Conservation (phyloP, 495 filamentous ascomycete species). For the Tuber magnatum region DNA sequence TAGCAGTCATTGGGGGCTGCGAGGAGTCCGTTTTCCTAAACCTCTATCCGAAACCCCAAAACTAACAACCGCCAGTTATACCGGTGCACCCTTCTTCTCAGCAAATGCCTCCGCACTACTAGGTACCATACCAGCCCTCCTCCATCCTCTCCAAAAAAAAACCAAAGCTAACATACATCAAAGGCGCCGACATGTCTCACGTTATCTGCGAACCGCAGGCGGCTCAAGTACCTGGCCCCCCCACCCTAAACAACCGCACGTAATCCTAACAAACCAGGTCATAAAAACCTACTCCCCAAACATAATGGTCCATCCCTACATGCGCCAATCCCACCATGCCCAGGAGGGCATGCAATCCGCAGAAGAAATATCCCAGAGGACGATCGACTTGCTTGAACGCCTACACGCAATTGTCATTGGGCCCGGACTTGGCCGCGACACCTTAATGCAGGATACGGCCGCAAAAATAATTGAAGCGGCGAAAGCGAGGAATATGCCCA, state of each 20-base stretch:
- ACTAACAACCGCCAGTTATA: conserved; percentile 53
- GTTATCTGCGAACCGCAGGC: conserved; percentile 91
- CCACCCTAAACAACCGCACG: conserved; percentile 9
- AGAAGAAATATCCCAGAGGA: conserved; percentile 55
- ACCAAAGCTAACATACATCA: conserved; percentile 9
- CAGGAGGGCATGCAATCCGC: conserved; percentile 45
- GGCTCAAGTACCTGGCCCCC: conserved; percentile 46
- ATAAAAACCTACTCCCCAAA: conserved; percentile 98
- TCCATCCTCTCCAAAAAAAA: conserved; percentile 29
- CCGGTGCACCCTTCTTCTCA: conserved; percentile 94
- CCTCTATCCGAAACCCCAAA: neutral
- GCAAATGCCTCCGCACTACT: conserved; percentile 89
- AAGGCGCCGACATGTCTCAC: conserved; percentile 85
- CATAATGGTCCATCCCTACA: conserved; percentile 94
- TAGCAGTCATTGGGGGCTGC: conserved; percentile 91
- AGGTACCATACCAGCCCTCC: conserved; percentile 43
- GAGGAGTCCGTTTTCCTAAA: conserved; percentile 56
- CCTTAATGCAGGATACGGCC: conserved; percentile 81
- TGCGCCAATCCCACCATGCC: conserved; percentile 63
- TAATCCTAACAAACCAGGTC: conserved; percentile 47
- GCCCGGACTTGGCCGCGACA: conserved; percentile 82
- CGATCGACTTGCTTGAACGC: conserved; percentile 72
- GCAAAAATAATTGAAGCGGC: conserved; percentile 73
- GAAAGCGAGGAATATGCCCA: conserved; percentile 61
- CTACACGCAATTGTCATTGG: conserved; percentile 92